Evolutionary conservation across 208 protist species (phyloP), one percentile per base, ranked within the genome.

Genomic region (Lotmaria passim): DNA sequence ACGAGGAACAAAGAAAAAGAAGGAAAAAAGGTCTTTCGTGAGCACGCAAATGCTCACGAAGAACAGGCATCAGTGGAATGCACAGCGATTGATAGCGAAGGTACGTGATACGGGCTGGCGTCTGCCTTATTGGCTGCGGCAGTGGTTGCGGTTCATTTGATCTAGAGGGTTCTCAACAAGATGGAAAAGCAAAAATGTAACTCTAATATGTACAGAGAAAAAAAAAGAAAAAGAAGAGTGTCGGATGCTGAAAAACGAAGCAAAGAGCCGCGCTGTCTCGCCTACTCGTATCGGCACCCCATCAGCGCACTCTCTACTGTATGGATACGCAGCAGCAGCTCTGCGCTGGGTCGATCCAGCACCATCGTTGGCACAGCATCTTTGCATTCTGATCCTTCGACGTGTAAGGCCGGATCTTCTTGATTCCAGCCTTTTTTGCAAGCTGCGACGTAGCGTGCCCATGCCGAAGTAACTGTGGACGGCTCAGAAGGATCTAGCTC

Each of bases 211-310:
- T 15, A 19, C 41, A 15, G 15, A 46, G 6, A 19, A 46, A 46
- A n/a, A 61, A 41, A 33, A 62, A 62, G 6, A 43, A 61, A 39
- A 31, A 41, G 17, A 57, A 23, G 30, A 7, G n/a, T n/a, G n/a
- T n/a, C n/a, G n/a, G n/a, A n/a, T n/a, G n/a, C n/a, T n/a, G n/a
- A 31, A 47, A 61, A 48, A 73, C 14, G 23, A 7, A 51, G 23
- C 6, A 51, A 10, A 28, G 21, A 8, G 23, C 5, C 8, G 23
- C 21, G 4, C 14, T 24, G 5, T 43, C 17, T 68, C 33, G n/a
- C n/a, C n/a, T n/a, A 75, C 56, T 75, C 69, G 52, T 75, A 75
- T 8, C 52, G 69, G 14, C 55, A 36, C 0, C 69, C 69, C 60
- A 75, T 75, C 31, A 68, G 17, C 7, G 51, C 36, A 7, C 48